Percentiles rank a stretch among this genome's conserved stretches.
phyloP scores from a whole-genome alignment of 441 rosid genomes.

The Raphanus hybrid region DNA sequence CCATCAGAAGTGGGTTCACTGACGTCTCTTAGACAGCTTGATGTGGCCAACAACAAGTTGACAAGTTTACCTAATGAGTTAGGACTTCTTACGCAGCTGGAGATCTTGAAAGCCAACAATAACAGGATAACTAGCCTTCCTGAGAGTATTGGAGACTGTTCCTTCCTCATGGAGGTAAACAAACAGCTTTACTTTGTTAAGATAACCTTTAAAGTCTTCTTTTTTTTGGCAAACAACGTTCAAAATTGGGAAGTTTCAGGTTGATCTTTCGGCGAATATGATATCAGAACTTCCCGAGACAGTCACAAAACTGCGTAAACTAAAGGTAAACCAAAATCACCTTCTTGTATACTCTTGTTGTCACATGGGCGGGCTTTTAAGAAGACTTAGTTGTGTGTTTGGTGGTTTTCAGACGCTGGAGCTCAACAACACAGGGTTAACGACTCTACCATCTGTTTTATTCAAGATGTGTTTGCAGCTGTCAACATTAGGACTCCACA shows the following conservation, averaged over 20 bases:
- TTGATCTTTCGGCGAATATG: constrained; percentile 86
- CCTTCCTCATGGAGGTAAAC: constrained; percentile 69
- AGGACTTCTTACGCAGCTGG: constrained; percentile 71
- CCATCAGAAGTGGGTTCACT: constrained; percentile 68
- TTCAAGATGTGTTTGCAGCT: constrained; percentile 72
- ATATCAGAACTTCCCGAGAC: constrained; percentile 71
- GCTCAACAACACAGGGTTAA: constrained; percentile 73
- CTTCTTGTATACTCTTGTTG: background rate
- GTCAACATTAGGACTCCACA: constrained; percentile 76
- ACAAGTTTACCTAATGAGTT: constrained; percentile 72
- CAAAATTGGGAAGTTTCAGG: constrained; percentile 49
- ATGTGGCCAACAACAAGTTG: constrained; percentile 70
- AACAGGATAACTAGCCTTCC: constrained; percentile 73
- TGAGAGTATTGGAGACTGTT: constrained; percentile 57
- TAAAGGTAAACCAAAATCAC: constrained; percentile 60
- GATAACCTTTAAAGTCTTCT: background rate
- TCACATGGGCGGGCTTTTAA: background rate
- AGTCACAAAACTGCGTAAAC: constrained; percentile 55
- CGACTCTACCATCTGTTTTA: constrained; percentile 58
- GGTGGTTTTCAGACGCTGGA: constrained; percentile 61
- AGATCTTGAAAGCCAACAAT: constrained; percentile 73
- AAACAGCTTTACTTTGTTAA: background rate
- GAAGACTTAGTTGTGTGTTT: background rate
- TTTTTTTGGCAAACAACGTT: background rate
- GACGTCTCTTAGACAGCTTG: constrained; percentile 69